Base-by-base conservation (phyloP, 2,329 filamentous ascomycete species). In the Penicillium frequentans region DNA sequence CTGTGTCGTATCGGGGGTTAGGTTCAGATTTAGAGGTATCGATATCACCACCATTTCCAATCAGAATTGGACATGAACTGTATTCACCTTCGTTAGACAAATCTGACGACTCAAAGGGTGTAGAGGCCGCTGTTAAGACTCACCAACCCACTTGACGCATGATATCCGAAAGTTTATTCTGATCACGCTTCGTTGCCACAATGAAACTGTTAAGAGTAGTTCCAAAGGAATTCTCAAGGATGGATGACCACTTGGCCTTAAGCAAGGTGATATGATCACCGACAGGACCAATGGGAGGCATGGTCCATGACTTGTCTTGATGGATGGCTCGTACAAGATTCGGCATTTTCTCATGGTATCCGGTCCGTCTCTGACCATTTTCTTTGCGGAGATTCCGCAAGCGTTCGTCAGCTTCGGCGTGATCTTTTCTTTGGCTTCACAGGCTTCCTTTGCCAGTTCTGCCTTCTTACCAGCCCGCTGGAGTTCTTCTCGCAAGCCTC, bases 181-280 rank as follows among this genome's bases (percentile, higher is more conserved):
- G 87, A 70, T 99, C 95, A 13, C 80, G 75, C 67, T 90, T 91
- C 72, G 81, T 91, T 6, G 85, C 87, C 43, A 97, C 93, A 50
- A 96, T 84, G 68, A 98, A 99, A 1, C 84, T 86, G 60, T 86
- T 89, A 31, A 98, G 77, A 0, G 78, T 80, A 3, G 73, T 75
- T n/a, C 90, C 90, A 46, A 96, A 82, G 1, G 84, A 84, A 60
- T 84, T 89, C 70, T 99, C 95, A 14, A 99, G 74, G 44, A 96
- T 86, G 0, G 85, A 83, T 1, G 88, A 89, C 95, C 95, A 99
- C 65, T 90, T 82, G 1, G 90, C 89, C 63, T 93, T 87, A 35
- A 86, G 77, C 24, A 99, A 78, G 63, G 86, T 87, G 51, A 99
- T 82, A 67, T 95, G 84, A 24, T 86, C 79, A 29, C 93, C 95